These are phyloP conservation scores for Solioccasus polychromus DNA, from an alignment of 768 basidiomycete genomes.

Conservation along the genomic window DNA sequence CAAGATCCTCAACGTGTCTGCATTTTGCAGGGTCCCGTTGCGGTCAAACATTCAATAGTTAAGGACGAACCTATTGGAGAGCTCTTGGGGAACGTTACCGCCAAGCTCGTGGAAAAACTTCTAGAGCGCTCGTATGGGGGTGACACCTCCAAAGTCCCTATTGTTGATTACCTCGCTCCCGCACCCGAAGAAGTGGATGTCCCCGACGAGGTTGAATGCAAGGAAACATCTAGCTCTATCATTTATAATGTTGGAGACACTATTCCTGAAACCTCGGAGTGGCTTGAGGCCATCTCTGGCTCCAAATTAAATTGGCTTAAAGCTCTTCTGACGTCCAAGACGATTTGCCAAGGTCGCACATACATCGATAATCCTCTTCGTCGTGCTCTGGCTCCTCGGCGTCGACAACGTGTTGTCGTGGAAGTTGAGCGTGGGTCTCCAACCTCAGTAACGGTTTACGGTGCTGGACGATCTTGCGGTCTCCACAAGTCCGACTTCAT, in stretches of 20 bases:
- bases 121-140: conserved; percentile 75
- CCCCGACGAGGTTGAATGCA: conserved; percentile 41
- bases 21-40: conserved; percentile 95
- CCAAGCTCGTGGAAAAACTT: conserved; percentile 71
- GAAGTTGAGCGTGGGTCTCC: conserved; percentile 44
- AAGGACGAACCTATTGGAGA: conserved; percentile 96
- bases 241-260: conserved; percentile 48
- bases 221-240: conserved; percentile 42
- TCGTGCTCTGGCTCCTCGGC: conserved; percentile 80
- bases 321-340: conserved; percentile 77
- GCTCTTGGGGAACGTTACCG: conserved; percentile 84
- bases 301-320: conserved; percentile 80
- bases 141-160: conserved; percentile 72
- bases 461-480: conserved; percentile 79
- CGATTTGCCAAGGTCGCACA: conserved; percentile 80
- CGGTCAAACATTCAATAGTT: conserved; percentile 78
- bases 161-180: conserved; percentile 79
- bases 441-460: conserved; percentile 63
- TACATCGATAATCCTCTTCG: conserved; percentile 90
- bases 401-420: conserved; percentile 75
- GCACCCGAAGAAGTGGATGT: conserved; percentile 37
- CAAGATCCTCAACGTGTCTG: conserved; percentile 98
- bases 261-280: conserved; percentile 62
- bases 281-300: conserved; percentile 86
- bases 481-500: conserved; percentile 74